Base-by-base conservation (phyloP, 164 flowering plant genomes). In the Aristolochia contorta region DNA sequence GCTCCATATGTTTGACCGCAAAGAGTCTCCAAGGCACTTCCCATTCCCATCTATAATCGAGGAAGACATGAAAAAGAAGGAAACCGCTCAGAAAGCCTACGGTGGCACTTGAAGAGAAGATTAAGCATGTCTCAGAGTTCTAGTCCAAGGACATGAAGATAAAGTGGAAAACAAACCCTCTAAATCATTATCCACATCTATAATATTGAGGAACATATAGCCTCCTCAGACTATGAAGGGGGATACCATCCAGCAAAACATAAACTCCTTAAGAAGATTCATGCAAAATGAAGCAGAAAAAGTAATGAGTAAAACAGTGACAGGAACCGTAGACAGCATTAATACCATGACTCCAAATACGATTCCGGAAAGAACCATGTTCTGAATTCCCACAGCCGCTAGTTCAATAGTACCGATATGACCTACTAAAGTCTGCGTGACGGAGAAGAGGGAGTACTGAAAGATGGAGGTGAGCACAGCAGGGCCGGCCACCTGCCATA, bases 1-100 rank as follows among this genome's bases (percentile, higher is more conserved):
- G 82, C 79, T 27, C 82, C 82, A 46, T 58, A 75, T 12, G 82
- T 77, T 79, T 72, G 76, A 16, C 76, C 76, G 33, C 76, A 72
- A 19, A 72, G 64, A 23, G 76, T 72, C 43, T 72, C 88, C 22
- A 83, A 69, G 8, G 88, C 88, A 60, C 88, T 81, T 19, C 88
- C 83, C 85, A 83, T 81, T 13, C 88, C 88, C 18, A 81, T 50
- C 85, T 83, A 67, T 45, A 62, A 22, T 4, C 12, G 14, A 20
- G n/a, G 24, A 52, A 52, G 8, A 52, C 24, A 52, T 6, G 14
- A 0, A 19, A 20, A 21, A 10, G 15, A 20, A 52, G 21, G 14
- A 24, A 19, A 12, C n/a, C n/a, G n/a, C n/a, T n/a, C n/a, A n/a
- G n/a, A n/a, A n/a, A n/a, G n/a, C n/a, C n/a, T n/a, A n/a, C n/a